Evolutionary conservation across 2,329 filamentous ascomycete genomes (phyloP).

Genomic region (Helotiales sp.): DNA sequence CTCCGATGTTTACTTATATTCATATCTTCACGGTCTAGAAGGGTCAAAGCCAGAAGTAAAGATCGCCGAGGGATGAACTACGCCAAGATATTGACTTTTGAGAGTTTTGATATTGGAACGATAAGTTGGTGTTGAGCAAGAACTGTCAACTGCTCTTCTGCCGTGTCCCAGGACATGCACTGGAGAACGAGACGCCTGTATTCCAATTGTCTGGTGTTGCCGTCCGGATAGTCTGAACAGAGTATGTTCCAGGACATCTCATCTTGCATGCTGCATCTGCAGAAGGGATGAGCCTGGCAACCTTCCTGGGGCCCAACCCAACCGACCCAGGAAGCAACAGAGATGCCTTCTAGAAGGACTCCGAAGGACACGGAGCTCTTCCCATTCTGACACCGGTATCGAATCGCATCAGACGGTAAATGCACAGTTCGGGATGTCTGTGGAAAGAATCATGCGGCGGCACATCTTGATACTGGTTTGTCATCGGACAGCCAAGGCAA

Average conservation of each 20-base stretch:
- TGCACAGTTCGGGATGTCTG: slow-evolving; percentile 3
- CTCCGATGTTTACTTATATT: slow-evolving; percentile 24
- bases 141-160: background rate
- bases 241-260: background rate
- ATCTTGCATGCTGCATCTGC: background rate
- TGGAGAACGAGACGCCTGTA: background rate
- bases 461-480: background rate
- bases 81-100: background rate
- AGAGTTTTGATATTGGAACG: background rate
- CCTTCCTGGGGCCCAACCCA: background rate
- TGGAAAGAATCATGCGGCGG: background rate
- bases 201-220: background rate
- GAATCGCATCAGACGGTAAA: slow-evolving; percentile 20
- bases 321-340: background rate
- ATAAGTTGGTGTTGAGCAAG: background rate
- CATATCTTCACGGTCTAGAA: slow-evolving; percentile 7
- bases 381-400: slow-evolving; percentile 7
- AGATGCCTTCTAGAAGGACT: slow-evolving; percentile 14
- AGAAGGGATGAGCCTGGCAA: slow-evolving; percentile 12
- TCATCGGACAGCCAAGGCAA: background rate
- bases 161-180: background rate
- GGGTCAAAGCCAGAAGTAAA: background rate
- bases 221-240: background rate
- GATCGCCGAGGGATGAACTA: background rate
- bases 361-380: background rate